A percentile compares a stretch with the other conserved stretches of the same genome.
Evolutionary conservation across 2,329 filamentous ascomycete genomes (phyloP).

Genomic region (Penicillium fuscoglaucum): DNA sequence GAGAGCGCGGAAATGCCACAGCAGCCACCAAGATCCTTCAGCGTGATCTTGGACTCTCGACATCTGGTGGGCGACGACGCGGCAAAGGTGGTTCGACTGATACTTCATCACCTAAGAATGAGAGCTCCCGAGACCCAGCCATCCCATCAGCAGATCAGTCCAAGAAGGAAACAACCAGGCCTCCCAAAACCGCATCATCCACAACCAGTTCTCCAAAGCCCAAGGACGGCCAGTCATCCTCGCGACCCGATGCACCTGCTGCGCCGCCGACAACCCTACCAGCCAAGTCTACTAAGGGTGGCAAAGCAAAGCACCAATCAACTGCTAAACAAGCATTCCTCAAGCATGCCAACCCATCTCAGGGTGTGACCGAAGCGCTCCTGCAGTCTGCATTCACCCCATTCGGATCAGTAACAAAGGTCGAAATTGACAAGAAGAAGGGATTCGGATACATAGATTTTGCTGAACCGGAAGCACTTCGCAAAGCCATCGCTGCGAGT

Average conservation of each 20-base stretch:
- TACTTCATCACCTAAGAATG: slow-evolving; percentile 24
- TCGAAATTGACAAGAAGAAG: slow-evolving; percentile 93
- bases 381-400: slow-evolving; percentile 71
- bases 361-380: slow-evolving; percentile 82
- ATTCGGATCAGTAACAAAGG: slow-evolving; percentile 73
- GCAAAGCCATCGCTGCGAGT: slow-evolving; percentile 77
- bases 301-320: slow-evolving; percentile 31
- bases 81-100: slow-evolving; percentile 35
- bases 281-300: slow-evolving; percentile 28
- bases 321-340: slow-evolving; percentile 61
- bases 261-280: slow-evolving; percentile 19
- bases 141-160: slow-evolving; percentile 4
- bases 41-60: slow-evolving; percentile 60
- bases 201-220: slow-evolving; percentile 18
- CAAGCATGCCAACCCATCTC: slow-evolving; percentile 82
- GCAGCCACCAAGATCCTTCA: slow-evolving; percentile 61
- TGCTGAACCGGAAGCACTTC: slow-evolving; percentile 67
- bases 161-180: slow-evolving; percentile 28
- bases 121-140: slow-evolving; percentile 21
- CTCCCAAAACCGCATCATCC: slow-evolving; percentile 18
- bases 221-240: slow-evolving; percentile 27
- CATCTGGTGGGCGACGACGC: slow-evolving; percentile 45
- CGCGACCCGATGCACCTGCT: slow-evolving; percentile 20
- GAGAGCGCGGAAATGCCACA: slow-evolving; percentile 54
- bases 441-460: slow-evolving; percentile 95